phyloP scores from a whole-genome alignment of 2,329 filamentous ascomycete species.

The Aspergillus latus region DNA sequence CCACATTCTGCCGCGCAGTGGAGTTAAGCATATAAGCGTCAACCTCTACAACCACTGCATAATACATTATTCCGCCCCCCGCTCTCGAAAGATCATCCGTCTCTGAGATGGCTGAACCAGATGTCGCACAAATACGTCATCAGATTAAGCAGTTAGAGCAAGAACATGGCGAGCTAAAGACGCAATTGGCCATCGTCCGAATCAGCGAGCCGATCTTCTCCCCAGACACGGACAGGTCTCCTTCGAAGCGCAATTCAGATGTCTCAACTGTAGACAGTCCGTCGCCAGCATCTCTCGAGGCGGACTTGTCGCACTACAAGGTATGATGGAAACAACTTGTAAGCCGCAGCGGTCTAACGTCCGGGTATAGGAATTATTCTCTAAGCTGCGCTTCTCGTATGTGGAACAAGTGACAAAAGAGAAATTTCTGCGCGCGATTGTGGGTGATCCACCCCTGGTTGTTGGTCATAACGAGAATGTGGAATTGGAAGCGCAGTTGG shows the following conservation, averaged over 20 bases:
- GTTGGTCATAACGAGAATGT: slow-evolving; percentile 80
- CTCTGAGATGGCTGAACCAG: neutral
- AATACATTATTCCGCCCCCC: neutral
- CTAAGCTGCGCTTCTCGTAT: slow-evolving; percentile 94
- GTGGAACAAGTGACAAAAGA: slow-evolving; percentile 98
- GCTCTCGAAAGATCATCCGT: neutral
- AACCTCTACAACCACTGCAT: neutral
- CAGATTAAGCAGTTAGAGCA: slow-evolving; percentile 50
- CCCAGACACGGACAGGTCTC: slow-evolving; percentile 28
- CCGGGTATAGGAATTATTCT: slow-evolving; percentile 70
- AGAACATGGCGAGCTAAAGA: slow-evolving; percentile 50
- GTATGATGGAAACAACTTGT: slow-evolving; percentile 33
- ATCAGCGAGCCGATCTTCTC: slow-evolving; percentile 72
- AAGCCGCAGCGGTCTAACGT: slow-evolving; percentile 1
- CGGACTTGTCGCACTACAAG: slow-evolving; percentile 85
- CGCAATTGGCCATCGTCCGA: slow-evolving; percentile 66
- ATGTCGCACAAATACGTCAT: slow-evolving; percentile 25
- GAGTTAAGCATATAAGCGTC: neutral
- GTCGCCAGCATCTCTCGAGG: slow-evolving; percentile 71
- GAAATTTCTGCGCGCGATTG: slow-evolving; percentile 90
- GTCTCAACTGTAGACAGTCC: slow-evolving; percentile 67
- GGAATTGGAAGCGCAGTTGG: slow-evolving; percentile 69
- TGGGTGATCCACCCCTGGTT: slow-evolving; percentile 86
- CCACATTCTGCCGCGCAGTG: slow-evolving; percentile 2
- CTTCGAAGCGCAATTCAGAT: slow-evolving; percentile 66